These are phyloP conservation scores for Amphirosellinia nigrospora DNA, from an alignment of 495 filamentous ascomycete genomes.

Conservation along the genomic window DNA sequence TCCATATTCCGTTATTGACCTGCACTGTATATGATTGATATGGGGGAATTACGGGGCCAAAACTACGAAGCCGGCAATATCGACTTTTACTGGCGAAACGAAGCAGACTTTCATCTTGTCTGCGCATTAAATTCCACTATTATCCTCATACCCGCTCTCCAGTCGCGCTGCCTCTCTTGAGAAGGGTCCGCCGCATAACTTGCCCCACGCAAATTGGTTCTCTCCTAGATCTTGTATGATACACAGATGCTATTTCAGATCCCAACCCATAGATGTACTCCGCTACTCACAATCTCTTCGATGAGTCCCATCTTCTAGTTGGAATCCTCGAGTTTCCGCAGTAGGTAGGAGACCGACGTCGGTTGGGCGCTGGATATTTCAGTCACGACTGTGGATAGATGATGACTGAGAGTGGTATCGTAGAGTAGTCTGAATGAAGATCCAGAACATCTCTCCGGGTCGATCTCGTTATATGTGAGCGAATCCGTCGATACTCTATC, in stretches of 20 bases:
- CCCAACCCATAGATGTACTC: constrained; percentile 11
- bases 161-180: background rate
- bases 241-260: constrained; percentile 24
- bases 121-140: constrained; percentile 4
- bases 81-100: constrained; percentile 10
- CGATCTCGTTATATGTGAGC: constrained; percentile 93
- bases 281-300: constrained; percentile 10
- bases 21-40: constrained; percentile 35
- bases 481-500: constrained; percentile 88
- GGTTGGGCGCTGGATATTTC: constrained; percentile 89
- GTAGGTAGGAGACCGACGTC: constrained; percentile 70
- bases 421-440: constrained; percentile 87
- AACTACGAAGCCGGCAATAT: constrained; percentile 5
- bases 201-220: constrained; percentile 18
- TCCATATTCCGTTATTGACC: background rate
- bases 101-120: constrained; percentile 6
- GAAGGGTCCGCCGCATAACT: background rate
- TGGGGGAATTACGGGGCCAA: constrained; percentile 8
- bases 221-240: constrained; percentile 23
- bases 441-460: constrained; percentile 54
- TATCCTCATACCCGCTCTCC: background rate
- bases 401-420: constrained; percentile 91
- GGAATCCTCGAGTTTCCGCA: constrained; percentile 58
- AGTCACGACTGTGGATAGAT: constrained; percentile 86
- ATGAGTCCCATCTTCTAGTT: constrained; percentile 39